Conservation (phyloP, 2,329 filamentous ascomycete species). For the Mycosphaerella sp. region DNA sequence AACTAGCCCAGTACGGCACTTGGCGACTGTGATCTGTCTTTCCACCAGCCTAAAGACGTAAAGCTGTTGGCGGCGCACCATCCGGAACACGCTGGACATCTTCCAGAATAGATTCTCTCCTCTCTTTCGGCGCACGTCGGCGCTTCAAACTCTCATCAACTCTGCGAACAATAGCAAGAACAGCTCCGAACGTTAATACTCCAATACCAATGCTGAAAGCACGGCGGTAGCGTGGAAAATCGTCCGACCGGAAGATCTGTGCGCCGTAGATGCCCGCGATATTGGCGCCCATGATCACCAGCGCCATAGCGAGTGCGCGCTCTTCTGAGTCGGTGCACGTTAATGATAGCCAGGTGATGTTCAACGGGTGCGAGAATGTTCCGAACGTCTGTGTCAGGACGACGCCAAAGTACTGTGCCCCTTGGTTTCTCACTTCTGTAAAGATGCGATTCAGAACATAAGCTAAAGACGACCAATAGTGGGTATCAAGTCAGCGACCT, state of each 20-base stretch:
- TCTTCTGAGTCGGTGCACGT: slow-evolving; percentile 53
- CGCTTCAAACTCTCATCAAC: slow-evolving; percentile 38
- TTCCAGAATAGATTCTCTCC: slow-evolving; percentile 9
- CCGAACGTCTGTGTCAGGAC: slow-evolving; percentile 53
- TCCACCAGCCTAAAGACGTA: neutral
- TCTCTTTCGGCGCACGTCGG: slow-evolving; percentile 5
- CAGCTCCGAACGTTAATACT: slow-evolving; percentile 42
- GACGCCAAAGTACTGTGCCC: slow-evolving; percentile 49
- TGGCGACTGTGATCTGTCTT: too few species aligned
- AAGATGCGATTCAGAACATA: slow-evolving; percentile 52
- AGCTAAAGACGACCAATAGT: slow-evolving; percentile 26
- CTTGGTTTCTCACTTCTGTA: slow-evolving; percentile 40
- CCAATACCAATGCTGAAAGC: slow-evolving; percentile 46
- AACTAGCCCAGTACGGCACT: too few species aligned
- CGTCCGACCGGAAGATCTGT: slow-evolving; percentile 53
- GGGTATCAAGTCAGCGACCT: too few species aligned
- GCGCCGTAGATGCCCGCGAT: slow-evolving; percentile 56
- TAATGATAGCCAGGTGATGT: slow-evolving; percentile 56
- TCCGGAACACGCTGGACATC: slow-evolving; percentile 8
- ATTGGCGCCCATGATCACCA: slow-evolving; percentile 58
- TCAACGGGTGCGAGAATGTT: slow-evolving; percentile 52
- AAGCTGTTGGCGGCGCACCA: slow-evolving; percentile 9
- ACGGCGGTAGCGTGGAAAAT: slow-evolving; percentile 47
- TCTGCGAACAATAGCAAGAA: slow-evolving; percentile 40
- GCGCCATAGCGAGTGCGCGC: slow-evolving; percentile 54